These are phyloP conservation scores for Dothistroma pini DNA, from an alignment of 2,329 filamentous ascomycete species.

Conservation along the genomic window DNA sequence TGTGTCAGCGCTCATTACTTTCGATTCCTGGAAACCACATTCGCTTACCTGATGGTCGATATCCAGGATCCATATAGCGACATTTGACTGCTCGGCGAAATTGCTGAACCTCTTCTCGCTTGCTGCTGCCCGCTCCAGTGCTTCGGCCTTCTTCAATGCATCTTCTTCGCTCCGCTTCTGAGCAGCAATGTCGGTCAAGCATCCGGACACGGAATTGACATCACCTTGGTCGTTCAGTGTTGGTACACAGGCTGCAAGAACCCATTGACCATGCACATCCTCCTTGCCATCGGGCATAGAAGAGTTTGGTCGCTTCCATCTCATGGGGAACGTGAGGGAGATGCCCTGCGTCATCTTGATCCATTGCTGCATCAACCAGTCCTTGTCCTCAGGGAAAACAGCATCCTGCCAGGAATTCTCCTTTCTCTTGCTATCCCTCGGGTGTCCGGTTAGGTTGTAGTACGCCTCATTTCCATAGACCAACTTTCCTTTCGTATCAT, in stretches of 20 bases:
- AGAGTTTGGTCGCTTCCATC: conserved; percentile 13
- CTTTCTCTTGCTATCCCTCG: conserved; percentile 3
- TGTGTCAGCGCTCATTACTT: background rate
- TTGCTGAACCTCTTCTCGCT: conserved; percentile 34
- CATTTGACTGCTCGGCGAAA: conserved; percentile 34
- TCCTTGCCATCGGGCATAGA: conserved; percentile 10
- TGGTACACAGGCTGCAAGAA: conserved; percentile 23
- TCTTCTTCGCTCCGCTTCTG: conserved; percentile 33
- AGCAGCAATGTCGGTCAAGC: conserved; percentile 26
- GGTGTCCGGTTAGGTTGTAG: conserved; percentile 19
- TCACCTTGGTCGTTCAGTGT: conserved; percentile 17
- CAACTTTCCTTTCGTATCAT: conserved; percentile 16
- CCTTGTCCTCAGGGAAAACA: conserved; percentile 20
- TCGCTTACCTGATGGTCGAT: conserved; percentile 6
- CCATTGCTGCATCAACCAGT: conserved; percentile 14
- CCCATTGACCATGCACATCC: conserved; percentile 22
- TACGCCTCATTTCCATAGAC: conserved; percentile 24
- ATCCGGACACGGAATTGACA: conserved; percentile 23
- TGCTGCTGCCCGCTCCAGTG: conserved; percentile 39
- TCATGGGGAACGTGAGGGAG: conserved; percentile 22
- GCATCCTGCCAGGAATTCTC: conserved; percentile 14
- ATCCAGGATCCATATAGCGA: conserved; percentile 33
- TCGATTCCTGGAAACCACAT: background rate
- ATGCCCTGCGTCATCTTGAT: conserved; percentile 11
- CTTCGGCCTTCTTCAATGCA: conserved; percentile 38